Base-by-base conservation (phyloP, 1,139 yeast genomes). In the Geotrichum citri-aurantii region DNA sequence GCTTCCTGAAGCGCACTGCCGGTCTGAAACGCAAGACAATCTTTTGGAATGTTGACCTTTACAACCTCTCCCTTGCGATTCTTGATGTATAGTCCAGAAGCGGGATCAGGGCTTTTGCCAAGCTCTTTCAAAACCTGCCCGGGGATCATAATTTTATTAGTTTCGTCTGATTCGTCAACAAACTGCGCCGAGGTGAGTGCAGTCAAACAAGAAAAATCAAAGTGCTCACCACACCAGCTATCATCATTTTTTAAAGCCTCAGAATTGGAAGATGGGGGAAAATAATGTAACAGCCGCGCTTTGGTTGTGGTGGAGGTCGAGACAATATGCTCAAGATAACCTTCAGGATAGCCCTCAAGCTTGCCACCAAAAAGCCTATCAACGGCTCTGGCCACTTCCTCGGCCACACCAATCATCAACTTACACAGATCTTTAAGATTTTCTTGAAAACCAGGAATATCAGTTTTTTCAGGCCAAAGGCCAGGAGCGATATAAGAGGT, bases 201-300 rank as follows among this genome's bases (percentile, higher is more conserved):
- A 0, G 88, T 84, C 40, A 84, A 69, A 66, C 87, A 82, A 3
- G 85, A 81, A 65, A 83, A 88, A 68, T 84, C 88, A 52, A 79
- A 65, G 66, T 84, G 88, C 64, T 82, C 85, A 1, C 86, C 87
- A 69, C 88, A 84, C 88, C 88, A 84, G 56, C 77, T 76, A 3
- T 61, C 62, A 7, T 61, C 62, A 1, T 55, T 57, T 14, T 37
- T 17, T 5, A 37, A n/a, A 17, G 44, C 44, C 2, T 60, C 56
- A 1, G 33, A 10, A 19, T 12, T 44, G 17, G 52, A 52, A 14
- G 33, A 27, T 23, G 48, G 19, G 1, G 61, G 61, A 50, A 56
- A 82, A 66, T 84, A 84, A 64, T 83, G 86, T 55, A 84, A 70
- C 48, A 84, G 70, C 29, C 88, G 71, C 0, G 88, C 88, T 65